phyloP scores from a whole-genome alignment of 495 filamentous ascomycete species.

The Geoglossum glabrum region DNA sequence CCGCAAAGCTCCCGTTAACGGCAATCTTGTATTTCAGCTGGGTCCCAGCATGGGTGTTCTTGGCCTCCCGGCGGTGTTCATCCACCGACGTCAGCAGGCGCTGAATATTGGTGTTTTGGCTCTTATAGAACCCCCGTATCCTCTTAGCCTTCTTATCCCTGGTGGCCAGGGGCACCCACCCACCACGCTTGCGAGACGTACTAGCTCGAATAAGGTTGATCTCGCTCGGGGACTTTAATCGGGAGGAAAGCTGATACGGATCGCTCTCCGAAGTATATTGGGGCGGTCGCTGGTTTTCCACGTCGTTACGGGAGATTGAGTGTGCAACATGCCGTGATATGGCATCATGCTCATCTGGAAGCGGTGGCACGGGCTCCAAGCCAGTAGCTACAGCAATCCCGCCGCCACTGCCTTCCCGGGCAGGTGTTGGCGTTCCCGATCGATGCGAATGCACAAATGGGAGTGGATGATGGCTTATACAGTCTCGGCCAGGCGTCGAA shows the following conservation, averaged over 20 bases:
- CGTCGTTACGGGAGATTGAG: neutral
- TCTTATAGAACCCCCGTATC: slow-evolving; percentile 69
- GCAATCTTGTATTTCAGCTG: slow-evolving; percentile 74
- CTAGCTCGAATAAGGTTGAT: slow-evolving; percentile 67
- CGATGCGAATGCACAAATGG: neutral
- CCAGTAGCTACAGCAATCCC: neutral
- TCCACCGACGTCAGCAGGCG: slow-evolving; percentile 81
- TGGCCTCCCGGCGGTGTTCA: slow-evolving; percentile 65
- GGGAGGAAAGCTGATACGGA: slow-evolving; percentile 61
- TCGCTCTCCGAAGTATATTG: slow-evolving; percentile 26
- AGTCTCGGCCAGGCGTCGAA: neutral
- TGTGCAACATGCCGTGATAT: neutral
- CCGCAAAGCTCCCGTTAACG: slow-evolving; percentile 70
- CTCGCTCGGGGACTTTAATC: slow-evolving; percentile 58
- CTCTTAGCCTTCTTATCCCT: slow-evolving; percentile 32
- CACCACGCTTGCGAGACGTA: slow-evolving; percentile 55
- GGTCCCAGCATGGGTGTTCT: slow-evolving; percentile 59
- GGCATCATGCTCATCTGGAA: neutral
- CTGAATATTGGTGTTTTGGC: slow-evolving; percentile 85
- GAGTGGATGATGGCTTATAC: neutral
- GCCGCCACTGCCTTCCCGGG: neutral
- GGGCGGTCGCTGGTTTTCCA: slow-evolving; percentile 2
- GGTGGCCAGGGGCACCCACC: slow-evolving; percentile 23
- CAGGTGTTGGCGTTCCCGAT: neutral
- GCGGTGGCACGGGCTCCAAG: neutral